These are phyloP conservation scores for Pseudevernia furfuracea DNA, from an alignment of 495 filamentous ascomycete genomes.

Conservation along the genomic window DNA sequence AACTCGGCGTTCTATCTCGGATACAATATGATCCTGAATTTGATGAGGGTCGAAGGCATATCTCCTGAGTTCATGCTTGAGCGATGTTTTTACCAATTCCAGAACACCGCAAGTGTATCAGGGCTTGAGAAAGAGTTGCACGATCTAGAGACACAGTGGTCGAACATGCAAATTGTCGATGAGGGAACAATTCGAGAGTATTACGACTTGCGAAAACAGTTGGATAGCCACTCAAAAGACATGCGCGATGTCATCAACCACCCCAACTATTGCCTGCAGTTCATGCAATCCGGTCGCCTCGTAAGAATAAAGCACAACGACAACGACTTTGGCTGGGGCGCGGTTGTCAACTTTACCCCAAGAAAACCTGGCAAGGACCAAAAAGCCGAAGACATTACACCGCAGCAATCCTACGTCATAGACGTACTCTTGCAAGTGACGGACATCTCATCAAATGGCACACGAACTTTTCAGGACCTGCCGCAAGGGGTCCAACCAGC, in stretches of 20 bases:
- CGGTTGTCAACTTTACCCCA: constrained; percentile 60
- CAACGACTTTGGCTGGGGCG: constrained; percentile 88
- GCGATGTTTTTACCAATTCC: constrained; percentile 95
- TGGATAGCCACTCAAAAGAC: constrained; percentile 74
- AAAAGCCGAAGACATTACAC: constrained; percentile 54
- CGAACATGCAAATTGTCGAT: constrained; percentile 68
- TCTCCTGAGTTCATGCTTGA: constrained; percentile 96
- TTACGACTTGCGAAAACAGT: constrained; percentile 73
- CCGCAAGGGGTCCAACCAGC: constrained; percentile 58
- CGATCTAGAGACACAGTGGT: constrained; percentile 62
- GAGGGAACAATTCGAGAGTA: constrained; percentile 87
- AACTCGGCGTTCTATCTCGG: constrained; percentile 97
- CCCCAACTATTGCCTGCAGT: constrained; percentile 73
- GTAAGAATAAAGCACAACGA: constrained; percentile 74
- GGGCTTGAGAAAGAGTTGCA: constrained; percentile 71
- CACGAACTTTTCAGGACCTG: constrained; percentile 51
- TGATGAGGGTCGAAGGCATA: constrained; percentile 91
- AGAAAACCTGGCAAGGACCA: constrained; percentile 53
- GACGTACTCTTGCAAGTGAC: constrained; percentile 76
- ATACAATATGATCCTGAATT: constrained; percentile 98
- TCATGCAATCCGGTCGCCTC: constrained; percentile 71
- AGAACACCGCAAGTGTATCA: constrained; percentile 80
- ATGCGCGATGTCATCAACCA: constrained; percentile 84
- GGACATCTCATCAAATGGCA: constrained; percentile 44
- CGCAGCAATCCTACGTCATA: constrained; percentile 68